Conservation (phyloP, 2,329 filamentous ascomycete species). For the Rasamsonia emersonii region DNA sequence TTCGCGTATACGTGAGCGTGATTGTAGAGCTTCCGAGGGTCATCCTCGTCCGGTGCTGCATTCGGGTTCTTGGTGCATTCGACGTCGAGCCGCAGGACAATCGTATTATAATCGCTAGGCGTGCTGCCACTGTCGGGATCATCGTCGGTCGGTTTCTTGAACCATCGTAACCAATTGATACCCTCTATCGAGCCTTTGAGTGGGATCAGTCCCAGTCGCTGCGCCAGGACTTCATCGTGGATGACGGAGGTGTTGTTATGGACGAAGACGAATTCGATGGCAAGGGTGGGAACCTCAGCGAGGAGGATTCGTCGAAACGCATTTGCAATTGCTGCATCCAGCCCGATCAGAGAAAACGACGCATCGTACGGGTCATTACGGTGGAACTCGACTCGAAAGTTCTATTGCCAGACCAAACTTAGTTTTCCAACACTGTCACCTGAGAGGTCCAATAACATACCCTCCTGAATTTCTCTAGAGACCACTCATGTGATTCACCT, state of each 20-base stretch:
- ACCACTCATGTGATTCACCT: constrained; percentile 77
- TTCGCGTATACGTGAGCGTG: constrained; percentile 75
- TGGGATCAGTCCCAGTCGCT: constrained; percentile 82
- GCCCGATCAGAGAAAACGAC: constrained; percentile 81
- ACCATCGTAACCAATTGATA: constrained; percentile 75
- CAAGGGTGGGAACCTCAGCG: constrained; percentile 85
- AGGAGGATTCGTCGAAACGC: constrained; percentile 95
- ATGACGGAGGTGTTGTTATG: constrained; percentile 97
- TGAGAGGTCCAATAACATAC: constrained; percentile 26
- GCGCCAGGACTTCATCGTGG: constrained; percentile 91
- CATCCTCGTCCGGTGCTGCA: constrained; percentile 62
- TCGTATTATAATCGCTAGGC: constrained; percentile 73
- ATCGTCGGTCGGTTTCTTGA: constrained; percentile 60
- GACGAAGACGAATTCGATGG: constrained; percentile 88
- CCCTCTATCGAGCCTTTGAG: constrained; percentile 72
- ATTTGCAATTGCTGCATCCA: constrained; percentile 91
- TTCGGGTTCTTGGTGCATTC: constrained; percentile 72
- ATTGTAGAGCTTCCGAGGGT: constrained; percentile 76
- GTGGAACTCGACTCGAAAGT: constrained; percentile 72
- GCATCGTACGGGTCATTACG: constrained; percentile 67
- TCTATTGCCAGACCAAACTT: constrained; percentile 28
- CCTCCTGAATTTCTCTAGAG: constrained; percentile 60
- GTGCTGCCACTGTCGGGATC: constrained; percentile 44
- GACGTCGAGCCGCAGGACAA: constrained; percentile 67
- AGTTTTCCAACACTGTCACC: neutral